Percentiles rank a stretch among this genome's conserved stretches.
Conservation (phyloP, 163 green algal genomes). For the Smithsoniella earleae region DNA sequence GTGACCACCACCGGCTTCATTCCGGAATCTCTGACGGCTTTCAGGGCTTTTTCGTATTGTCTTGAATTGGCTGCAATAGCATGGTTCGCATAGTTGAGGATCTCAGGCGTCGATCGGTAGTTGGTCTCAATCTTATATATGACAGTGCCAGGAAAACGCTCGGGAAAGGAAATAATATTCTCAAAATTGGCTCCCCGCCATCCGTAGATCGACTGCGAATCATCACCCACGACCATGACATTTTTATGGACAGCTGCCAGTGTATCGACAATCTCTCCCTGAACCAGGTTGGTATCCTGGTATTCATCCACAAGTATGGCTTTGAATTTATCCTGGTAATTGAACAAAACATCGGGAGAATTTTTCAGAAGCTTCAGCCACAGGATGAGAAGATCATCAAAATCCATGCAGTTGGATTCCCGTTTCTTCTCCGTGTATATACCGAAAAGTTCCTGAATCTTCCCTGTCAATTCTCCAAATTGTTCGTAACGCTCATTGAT, state of each 20-base stretch:
- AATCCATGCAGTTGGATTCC: slow-evolving; percentile 43
- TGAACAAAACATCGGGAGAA: slow-evolving; percentile 33
- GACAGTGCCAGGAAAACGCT: background rate
- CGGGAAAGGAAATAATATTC: slow-evolving; percentile 33
- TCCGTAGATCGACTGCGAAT: slow-evolving; percentile 39
- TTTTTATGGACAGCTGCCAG: too few species aligned
- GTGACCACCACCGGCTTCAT: slow-evolving; percentile 28
- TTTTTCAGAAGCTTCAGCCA: slow-evolving; percentile 35
- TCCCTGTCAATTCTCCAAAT: background rate
- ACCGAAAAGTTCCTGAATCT: background rate
- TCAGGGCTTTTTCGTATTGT: slow-evolving; percentile 22
- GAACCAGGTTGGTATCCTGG: slow-evolving; percentile 71
- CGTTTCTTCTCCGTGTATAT: background rate
- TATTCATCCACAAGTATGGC: slow-evolving; percentile 76
- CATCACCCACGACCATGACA: slow-evolving; percentile 18
- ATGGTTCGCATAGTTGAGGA: too few species aligned
- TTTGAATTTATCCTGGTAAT: slow-evolving; percentile 21
- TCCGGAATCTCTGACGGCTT: background rate
- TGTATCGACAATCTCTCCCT: too few species aligned
- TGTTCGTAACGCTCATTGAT: background rate
- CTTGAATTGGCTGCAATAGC: background rate
- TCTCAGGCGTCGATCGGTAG: too few species aligned
- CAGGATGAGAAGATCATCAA: slow-evolving; percentile 59
- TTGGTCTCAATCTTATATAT: too few species aligned
- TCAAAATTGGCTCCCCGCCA: slow-evolving; percentile 36